Base-by-base conservation (phyloP, 192 early-diverging fungal genomes). In the Rhizophagus prolifer region DNA sequence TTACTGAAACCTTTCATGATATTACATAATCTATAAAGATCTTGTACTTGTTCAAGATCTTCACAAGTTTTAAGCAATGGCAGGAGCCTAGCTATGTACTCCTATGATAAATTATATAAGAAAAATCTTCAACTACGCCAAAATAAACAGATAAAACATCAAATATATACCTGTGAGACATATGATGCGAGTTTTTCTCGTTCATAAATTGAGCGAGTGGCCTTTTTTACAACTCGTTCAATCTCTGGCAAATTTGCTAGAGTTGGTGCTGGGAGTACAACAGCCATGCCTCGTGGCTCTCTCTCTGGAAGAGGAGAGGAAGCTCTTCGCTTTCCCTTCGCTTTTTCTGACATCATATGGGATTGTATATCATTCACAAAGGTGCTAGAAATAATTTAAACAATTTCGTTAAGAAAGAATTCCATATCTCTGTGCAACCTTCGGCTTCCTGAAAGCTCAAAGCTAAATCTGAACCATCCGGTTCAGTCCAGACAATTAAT, bases 401-500 rank as follows among this genome's bases (percentile, higher is more conserved):
- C 26, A 2, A 7, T 34, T 67, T 19, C 46, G 5, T 58, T 19
- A 58, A 12, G 13, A 30, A 54, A 8, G 36, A 44, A 16, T 23
- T 50, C 83, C 81, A 79, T 83, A 83, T 88, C 38, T 93, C 91
- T 28, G 87, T 82, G 72, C 96, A 97, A 61, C 94, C 95, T n/a
- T 88, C 92, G 58, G 88, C 87, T 76, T 94, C 92, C 85, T 97
- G 93, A 83, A 98, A 98, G 77, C 94, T 96, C 31, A 98, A 86
- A 12, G 97, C 97, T 38, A 96, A 83, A 80, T 98, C 95, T 36
- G 87, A 79, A 14, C 90, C 90, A 54, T 88, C 86, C 19, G 85
- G 82, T 79, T 95, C 93, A 9, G 90, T 89, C 95, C 97, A 98
- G n/a, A 96, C 92, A 85, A 98, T 95, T 75, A 96, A 82, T 38